These are phyloP conservation scores for Tricholoma flavovirens DNA, from an alignment of 768 basidiomycete genomes.

Conservation along the genomic window DNA sequence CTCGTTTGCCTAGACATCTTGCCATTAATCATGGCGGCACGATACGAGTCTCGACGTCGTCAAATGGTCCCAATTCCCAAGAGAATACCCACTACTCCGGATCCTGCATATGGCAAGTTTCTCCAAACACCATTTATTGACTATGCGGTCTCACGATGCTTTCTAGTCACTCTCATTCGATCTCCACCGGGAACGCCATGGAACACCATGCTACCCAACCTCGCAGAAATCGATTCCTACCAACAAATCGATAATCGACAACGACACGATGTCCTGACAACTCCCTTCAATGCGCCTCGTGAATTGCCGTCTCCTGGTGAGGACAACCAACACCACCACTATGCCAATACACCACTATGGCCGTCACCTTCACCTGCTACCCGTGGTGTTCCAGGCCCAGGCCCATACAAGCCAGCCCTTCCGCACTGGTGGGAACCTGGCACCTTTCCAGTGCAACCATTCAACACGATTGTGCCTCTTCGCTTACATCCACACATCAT, in stretches of 20 bases:
- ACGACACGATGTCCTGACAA: constrained; percentile 5
- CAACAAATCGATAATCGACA: not conserved
- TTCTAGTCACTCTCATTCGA: constrained; percentile 6
- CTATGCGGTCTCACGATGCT: not conserved
- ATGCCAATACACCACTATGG: constrained; percentile 8
- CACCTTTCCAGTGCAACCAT: constrained; percentile 18
- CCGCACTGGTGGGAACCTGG: constrained; percentile 16
- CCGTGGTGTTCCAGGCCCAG: not conserved
- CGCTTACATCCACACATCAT: constrained; percentile 27
- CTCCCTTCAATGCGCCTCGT: constrained; percentile 2
- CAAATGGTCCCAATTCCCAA: not conserved
- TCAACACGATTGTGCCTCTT: constrained; percentile 15
- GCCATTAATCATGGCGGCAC: not conserved
- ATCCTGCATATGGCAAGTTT: constrained; percentile 6
- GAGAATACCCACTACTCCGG: not conserved
- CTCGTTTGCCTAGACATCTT: no score
- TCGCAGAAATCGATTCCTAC: not conserved
- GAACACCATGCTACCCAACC: constrained; percentile 1
- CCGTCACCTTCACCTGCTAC: constrained; percentile 7
- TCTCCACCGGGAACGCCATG: constrained; percentile 5
- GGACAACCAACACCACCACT: not conserved
- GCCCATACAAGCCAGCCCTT: not conserved
- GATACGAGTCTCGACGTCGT: not conserved
- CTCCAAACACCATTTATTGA: not conserved
- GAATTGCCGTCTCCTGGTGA: not conserved